Evolutionary conservation across 345 rosid genomes (phyloP).

Genomic region (Eucalyptus albens): DNA sequence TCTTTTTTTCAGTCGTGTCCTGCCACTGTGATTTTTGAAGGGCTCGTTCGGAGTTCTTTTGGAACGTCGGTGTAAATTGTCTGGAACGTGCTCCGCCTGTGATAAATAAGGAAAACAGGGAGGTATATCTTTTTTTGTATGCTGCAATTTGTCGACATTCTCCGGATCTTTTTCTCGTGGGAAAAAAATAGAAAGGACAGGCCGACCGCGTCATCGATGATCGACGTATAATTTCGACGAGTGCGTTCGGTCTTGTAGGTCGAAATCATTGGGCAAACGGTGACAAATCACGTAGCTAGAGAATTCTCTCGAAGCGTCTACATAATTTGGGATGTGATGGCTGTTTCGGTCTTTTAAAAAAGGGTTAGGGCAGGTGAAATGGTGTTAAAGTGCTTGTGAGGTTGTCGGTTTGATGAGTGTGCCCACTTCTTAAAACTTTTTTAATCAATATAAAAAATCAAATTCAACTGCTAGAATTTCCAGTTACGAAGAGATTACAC

Average conservation of each 20-base stretch:
- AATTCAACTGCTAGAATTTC: too few relatives aligned
- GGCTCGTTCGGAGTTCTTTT: background rate
- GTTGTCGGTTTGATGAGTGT: background rate
- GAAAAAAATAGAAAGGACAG: background rate
- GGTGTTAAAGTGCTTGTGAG: background rate
- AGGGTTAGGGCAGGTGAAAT: background rate
- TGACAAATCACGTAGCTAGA: background rate
- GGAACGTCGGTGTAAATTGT: background rate
- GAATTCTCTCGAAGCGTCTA: background rate
- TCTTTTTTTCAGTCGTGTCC: background rate
- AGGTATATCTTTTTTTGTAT: background rate
- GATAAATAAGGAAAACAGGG: background rate
- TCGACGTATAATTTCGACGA: background rate
- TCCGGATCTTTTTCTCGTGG: background rate
- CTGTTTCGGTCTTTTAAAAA: background rate
- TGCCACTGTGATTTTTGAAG: background rate
- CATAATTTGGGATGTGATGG: background rate
- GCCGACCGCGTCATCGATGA: background rate
- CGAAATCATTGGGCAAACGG: background rate
- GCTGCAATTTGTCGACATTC: background rate
- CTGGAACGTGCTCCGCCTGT: background rate
- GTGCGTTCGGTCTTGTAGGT: background rate
- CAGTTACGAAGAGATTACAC: rapidly evolving
- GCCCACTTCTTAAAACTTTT: background rate
- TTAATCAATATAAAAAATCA: too few relatives aligned